Evolutionary conservation across 1,139 yeast species (phyloP).

Genomic region (Pichia sp.): DNA sequence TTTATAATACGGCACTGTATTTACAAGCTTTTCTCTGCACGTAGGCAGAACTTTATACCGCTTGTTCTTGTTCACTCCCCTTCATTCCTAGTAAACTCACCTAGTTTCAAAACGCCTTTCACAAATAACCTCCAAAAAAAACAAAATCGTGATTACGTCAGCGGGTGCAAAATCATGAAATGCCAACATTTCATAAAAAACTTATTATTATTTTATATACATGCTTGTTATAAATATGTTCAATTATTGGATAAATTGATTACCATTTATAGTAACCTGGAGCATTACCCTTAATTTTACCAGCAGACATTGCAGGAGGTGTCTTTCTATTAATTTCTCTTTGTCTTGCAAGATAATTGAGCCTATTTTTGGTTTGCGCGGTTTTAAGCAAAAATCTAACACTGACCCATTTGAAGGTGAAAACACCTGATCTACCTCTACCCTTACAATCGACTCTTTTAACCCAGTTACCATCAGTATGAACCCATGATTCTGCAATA

Average conservation of each 20-base stretch:
- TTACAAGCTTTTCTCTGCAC: too few relatives aligned
- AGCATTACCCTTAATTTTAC: slow-evolving; percentile 35
- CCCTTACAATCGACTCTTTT: slow-evolving; percentile 81
- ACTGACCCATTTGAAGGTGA: slow-evolving; percentile 71
- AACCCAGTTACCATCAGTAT: slow-evolving; percentile 72
- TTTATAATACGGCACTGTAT: too few relatives aligned
- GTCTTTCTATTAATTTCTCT: slow-evolving; percentile 34
- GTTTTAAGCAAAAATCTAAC: slow-evolving; percentile 70
- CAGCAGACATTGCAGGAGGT: slow-evolving; percentile 29
- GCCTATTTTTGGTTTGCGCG: slow-evolving; percentile 50
- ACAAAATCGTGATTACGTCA: too few relatives aligned
- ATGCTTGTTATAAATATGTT: not conserved
- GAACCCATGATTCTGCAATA: slow-evolving; percentile 83
- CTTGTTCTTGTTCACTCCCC: too few relatives aligned
- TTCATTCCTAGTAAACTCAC: too few relatives aligned
- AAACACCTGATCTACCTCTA: slow-evolving; percentile 81
- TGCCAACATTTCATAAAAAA: not conserved
- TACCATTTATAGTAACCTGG: slow-evolving; percentile 47
- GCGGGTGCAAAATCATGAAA: too few relatives aligned
- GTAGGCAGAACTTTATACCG: too few relatives aligned
- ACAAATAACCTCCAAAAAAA: too few relatives aligned
- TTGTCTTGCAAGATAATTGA: slow-evolving; percentile 48
- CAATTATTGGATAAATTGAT: slow-evolving; percentile 4
- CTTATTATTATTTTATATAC: not conserved
- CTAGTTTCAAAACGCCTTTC: too few relatives aligned